Evolutionary conservation across 139 green algal species (phyloP).

Genomic region (Edaphochlamys debaryana): DNA sequence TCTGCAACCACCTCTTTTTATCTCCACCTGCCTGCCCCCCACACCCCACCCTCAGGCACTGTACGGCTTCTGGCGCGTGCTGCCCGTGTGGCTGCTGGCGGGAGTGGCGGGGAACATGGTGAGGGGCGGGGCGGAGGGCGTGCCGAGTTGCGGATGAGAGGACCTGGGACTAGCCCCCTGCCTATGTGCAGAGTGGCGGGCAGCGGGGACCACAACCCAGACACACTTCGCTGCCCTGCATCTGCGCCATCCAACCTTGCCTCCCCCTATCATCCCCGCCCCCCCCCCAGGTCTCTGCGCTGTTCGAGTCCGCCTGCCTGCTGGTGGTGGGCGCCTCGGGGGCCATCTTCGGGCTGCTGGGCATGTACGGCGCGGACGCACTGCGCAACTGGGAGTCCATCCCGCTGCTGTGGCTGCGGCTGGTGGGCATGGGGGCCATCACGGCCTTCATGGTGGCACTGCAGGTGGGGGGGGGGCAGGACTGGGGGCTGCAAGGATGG

Average conservation of each 20-base stretch:
- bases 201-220: too few relatives aligned
- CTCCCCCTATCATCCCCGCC: neutral
- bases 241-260: neutral
- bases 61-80: conserved; percentile 66
- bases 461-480: conserved; percentile 3
- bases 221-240: too few relatives aligned
- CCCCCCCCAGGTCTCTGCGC: conserved; percentile 1
- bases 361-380: conserved; percentile 48
- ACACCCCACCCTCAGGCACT: too few relatives aligned
- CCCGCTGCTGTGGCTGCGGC: conserved; percentile 58
- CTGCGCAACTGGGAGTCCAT: conserved; percentile 69
- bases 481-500: neutral
- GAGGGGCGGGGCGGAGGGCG: neutral
- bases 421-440: conserved; percentile 33
- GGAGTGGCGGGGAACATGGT: conserved; percentile 48
- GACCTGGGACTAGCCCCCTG: neutral
- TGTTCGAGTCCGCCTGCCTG: conserved; percentile 34
- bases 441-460: conserved; percentile 26
- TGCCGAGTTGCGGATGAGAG: neutral
- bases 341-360: conserved; percentile 47
- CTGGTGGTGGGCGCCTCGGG: conserved; percentile 44
- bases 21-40: too few relatives aligned
- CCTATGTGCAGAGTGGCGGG: neutral
- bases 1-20: too few relatives aligned
- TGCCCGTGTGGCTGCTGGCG: conserved; percentile 25